These are phyloP conservation scores for Pichia sp. DNA, from an alignment of 1,139 yeast genomes.

Conservation along the genomic window DNA sequence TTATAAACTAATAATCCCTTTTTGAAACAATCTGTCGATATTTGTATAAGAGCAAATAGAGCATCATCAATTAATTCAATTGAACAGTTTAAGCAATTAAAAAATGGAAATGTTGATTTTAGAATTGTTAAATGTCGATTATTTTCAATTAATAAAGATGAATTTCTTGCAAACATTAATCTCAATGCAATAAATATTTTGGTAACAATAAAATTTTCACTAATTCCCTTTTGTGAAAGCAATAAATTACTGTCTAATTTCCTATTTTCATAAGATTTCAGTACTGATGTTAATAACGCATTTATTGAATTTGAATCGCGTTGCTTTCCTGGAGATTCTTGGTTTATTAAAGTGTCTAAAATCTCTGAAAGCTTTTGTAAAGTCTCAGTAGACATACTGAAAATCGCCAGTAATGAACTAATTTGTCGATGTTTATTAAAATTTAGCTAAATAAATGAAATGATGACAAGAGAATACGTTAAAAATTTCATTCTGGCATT, in stretches of 20 bases:
- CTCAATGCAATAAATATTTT: conserved; percentile 27
- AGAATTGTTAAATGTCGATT: conserved; percentile 21
- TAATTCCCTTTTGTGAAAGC: neutral
- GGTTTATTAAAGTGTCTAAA: conserved; percentile 24
- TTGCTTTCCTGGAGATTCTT: conserved; percentile 21
- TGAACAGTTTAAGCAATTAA: conserved; percentile 21
- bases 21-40: conserved; percentile 4
- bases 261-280: conserved; percentile 22
- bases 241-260: conserved; percentile 9
- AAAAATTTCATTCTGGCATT: too few relatives aligned
- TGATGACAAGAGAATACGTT: too few relatives aligned
- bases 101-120: conserved; percentile 21
- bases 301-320: conserved; percentile 27
- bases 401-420: neutral
- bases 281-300: conserved; percentile 25
- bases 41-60: conserved; percentile 6
- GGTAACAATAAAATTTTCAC: conserved; percentile 20
- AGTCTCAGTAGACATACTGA: conserved; percentile 9
- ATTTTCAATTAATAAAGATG: conserved; percentile 23
- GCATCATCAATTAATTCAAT: conserved; percentile 10
- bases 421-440: too few relatives aligned
- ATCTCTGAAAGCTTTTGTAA: conserved; percentile 22
- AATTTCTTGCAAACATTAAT: conserved; percentile 20
- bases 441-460: too few relatives aligned
- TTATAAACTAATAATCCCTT: conserved; percentile 6